Evolutionary conservation across 768 basidiomycete species (phyloP).

Genomic region (Macrolepiota albuminosa): DNA sequence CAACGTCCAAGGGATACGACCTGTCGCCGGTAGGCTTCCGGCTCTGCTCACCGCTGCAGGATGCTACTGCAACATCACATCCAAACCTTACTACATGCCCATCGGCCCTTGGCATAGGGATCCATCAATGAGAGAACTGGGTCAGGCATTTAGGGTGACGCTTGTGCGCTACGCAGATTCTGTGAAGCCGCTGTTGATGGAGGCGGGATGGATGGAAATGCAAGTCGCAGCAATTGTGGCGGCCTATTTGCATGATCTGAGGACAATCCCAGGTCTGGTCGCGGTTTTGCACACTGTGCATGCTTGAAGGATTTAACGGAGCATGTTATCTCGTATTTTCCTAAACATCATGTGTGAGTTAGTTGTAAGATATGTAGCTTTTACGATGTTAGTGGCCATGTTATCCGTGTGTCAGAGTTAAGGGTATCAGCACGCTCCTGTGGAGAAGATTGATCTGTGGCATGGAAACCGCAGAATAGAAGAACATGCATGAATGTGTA

Average conservation of each 20-base stretch:
- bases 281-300: conserved; percentile 46
- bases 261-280: conserved; percentile 41
- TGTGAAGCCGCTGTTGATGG: conserved; percentile 41
- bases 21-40: conserved; percentile 33
- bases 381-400: neutral
- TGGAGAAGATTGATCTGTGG: neutral
- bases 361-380: neutral
- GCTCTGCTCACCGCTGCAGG: conserved; percentile 29
- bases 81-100: conserved; percentile 35
- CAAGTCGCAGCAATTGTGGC: conserved; percentile 35
- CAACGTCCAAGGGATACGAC: conserved; percentile 29
- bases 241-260: conserved; percentile 44
- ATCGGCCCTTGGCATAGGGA: conserved; percentile 46
- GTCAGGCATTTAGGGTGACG: conserved; percentile 33
- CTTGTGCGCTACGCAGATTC: conserved; percentile 43
- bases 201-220: conserved; percentile 30
- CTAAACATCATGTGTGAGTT: neutral
- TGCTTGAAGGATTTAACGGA: conserved; percentile 20
- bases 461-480: neutral
- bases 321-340: neutral
- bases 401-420: too few species aligned
- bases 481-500: neutral
- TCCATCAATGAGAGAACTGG: conserved; percentile 30
- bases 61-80: conserved; percentile 37
- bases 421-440: neutral